These are phyloP conservation scores for Huntiella omanensis DNA, from an alignment of 2,329 filamentous ascomycete species.

Conservation along the genomic window DNA sequence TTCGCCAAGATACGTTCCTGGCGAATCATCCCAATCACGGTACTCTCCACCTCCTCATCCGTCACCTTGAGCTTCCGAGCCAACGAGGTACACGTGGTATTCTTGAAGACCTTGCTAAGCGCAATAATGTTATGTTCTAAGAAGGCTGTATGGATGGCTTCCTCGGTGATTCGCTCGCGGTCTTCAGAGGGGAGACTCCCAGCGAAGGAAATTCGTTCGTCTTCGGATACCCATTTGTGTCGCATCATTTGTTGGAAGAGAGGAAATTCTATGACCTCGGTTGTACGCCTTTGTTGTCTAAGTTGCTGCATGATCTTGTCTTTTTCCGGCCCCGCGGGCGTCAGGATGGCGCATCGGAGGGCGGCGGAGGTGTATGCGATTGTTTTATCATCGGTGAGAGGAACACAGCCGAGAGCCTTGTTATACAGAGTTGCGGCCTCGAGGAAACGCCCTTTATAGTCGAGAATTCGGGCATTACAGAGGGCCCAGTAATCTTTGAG, in stretches of 20 bases:
- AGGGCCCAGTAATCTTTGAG: constrained; percentile 73
- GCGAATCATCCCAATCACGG: constrained; percentile 89
- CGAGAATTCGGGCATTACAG: constrained; percentile 80
- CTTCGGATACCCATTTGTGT: constrained; percentile 59
- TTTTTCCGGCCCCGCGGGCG: constrained; percentile 72
- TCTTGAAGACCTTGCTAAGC: constrained; percentile 60
- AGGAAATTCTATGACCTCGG: constrained; percentile 56
- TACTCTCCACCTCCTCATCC: constrained; percentile 68
- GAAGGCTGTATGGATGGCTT: constrained; percentile 35
- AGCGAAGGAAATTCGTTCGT: constrained; percentile 77
- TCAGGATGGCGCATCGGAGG: constrained; percentile 80
- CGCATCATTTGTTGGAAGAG: constrained; percentile 98
- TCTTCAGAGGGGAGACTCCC: constrained; percentile 69
- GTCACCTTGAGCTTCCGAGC: constrained; percentile 61
- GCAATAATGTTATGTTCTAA: constrained; percentile 91
- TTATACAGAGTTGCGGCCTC: constrained; percentile 79
- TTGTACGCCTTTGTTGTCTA: constrained; percentile 81
- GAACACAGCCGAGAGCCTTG: constrained; percentile 57
- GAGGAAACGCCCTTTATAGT: constrained; percentile 77
- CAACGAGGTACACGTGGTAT: constrained; percentile 58
- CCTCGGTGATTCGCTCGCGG: constrained; percentile 24
- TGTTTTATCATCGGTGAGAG: constrained; percentile 73
- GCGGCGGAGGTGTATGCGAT: constrained; percentile 69
- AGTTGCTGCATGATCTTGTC: constrained; percentile 63
- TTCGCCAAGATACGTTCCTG: constrained; percentile 71